Base-by-base conservation (phyloP, 2,329 filamentous ascomycete species). In the Stachybotrys echinatus region DNA sequence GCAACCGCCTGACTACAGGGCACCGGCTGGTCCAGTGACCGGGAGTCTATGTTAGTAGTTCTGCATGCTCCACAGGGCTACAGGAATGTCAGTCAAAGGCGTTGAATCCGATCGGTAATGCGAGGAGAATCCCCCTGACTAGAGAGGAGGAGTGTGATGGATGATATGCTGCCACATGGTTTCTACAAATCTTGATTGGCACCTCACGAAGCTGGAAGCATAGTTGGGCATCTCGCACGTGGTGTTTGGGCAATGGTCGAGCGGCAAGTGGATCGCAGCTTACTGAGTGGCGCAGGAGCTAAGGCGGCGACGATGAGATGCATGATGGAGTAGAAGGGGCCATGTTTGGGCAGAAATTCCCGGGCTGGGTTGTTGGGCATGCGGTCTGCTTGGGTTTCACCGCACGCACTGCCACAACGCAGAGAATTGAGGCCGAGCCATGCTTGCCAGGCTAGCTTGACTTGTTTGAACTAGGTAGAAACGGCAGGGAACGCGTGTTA, bases 381-480 rank as follows among this genome's bases (percentile, higher is more conserved):
- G 23, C 23, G 37, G 44, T 37, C 44, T 23, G 44, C 27, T 46
- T 46, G 44, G 42, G 44, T 46, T 46, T 46, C 44, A 46, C 44
- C 44, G 44, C 44, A 23, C 23, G 5, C 44, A 27, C 31, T 37
- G n/a, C n/a, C n/a, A n/a, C n/a, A n/a, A n/a, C n/a, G n/a, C n/a
- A n/a, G n/a, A n/a, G n/a, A n/a, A n/a, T n/a, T n/a, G n/a, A n/a
- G n/a, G n/a, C n/a, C n/a, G n/a, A n/a, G n/a, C n/a, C n/a, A n/a
- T n/a, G n/a, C n/a, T n/a, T n/a, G n/a, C n/a, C n/a, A n/a, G n/a
- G n/a, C n/a, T n/a, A n/a, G n/a, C n/a, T n/a, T n/a, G n/a, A n/a
- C n/a, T n/a, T n/a, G n/a, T n/a, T n/a, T n/a, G n/a, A n/a, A n/a
- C n/a, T n/a, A n/a, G n/a, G n/a, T n/a, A n/a, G n/a, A n/a, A n/a